phyloP scores from a whole-genome alignment of 2,329 filamentous ascomycete species.

The Arthrinium puccinioides region DNA sequence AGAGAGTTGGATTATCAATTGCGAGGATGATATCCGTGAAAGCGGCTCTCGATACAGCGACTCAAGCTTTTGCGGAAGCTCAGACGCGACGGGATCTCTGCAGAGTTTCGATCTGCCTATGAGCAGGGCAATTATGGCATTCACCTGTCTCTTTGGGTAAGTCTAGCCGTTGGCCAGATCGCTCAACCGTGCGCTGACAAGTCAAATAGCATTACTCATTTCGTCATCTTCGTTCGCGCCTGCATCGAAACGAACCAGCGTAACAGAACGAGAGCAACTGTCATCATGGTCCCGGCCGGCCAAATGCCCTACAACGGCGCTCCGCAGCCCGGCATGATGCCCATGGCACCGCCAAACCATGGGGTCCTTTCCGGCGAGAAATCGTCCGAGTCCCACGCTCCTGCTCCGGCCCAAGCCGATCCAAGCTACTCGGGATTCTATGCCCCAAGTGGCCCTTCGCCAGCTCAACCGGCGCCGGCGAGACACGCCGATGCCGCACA shows the following conservation, averaged over 20 bases:
- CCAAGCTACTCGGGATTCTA: constrained; percentile 2
- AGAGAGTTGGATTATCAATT: too few species aligned
- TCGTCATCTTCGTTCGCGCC: constrained; percentile 8
- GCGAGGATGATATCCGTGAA: too few species aligned
- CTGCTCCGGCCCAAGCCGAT: not conserved
- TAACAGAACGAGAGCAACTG: constrained; percentile 1
- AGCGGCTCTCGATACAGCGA: too few species aligned
- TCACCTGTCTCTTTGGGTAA: constrained; percentile 5
- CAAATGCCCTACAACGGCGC: not conserved
- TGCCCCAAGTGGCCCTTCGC: not conserved
- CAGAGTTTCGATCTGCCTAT: not conserved
- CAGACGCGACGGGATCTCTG: too few species aligned
- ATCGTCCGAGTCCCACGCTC: constrained; percentile 1
- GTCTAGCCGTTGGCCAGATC: not conserved
- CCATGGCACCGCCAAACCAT: constrained; percentile 5
- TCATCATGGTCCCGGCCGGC: constrained; percentile 2
- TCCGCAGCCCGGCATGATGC: constrained; percentile 2
- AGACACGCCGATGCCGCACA: too few species aligned
- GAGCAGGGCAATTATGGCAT: constrained; percentile 1
- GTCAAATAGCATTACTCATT: constrained; percentile 4
- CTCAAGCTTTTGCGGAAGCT: too few species aligned
- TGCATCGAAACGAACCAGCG: constrained; percentile 7
- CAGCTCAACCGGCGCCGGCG: not conserved
- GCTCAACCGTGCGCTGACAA: not conserved
- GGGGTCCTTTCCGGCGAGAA: too few species aligned